Percentiles rank a stretch among this genome's conserved stretches.
Evolutionary conservation across 305 asterid genomes (phyloP).

Genomic region (Lippia alba): DNA sequence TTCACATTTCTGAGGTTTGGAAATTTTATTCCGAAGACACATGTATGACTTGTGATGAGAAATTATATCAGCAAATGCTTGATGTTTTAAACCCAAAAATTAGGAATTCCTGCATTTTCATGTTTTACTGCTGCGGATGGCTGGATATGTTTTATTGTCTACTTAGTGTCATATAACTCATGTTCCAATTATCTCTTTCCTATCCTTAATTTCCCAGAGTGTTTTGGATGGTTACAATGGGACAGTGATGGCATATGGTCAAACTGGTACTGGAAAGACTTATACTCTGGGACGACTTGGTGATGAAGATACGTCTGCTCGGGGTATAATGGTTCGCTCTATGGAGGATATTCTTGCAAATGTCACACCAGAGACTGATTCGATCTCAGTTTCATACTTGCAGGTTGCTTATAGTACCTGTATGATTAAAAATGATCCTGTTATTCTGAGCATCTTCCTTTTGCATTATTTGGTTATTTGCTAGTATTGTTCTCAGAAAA

Average conservation of each 20-base stretch:
- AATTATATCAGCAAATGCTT: not conserved
- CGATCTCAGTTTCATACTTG: slow-evolving; percentile 83
- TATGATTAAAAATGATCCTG: slow-evolving; percentile 27
- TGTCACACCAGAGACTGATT: slow-evolving; percentile 75
- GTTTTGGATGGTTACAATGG: slow-evolving; percentile 98
- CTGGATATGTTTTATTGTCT: slow-evolving; percentile 14
- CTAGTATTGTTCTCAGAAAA: slow-evolving; percentile 26
- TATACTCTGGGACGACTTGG: slow-evolving; percentile 95
- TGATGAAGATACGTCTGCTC: slow-evolving; percentile 95
- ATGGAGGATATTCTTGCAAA: slow-evolving; percentile 95
- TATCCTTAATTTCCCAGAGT: slow-evolving; percentile 57
- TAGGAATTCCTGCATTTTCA: slow-evolving; percentile 11
- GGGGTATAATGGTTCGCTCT: slow-evolving; percentile 99
- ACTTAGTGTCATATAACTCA: slow-evolving; percentile 10
- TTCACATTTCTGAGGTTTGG: not conserved
- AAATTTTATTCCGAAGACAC: slow-evolving; percentile 20
- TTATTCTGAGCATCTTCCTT: slow-evolving; percentile 27
- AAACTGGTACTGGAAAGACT: slow-evolving; percentile 99
- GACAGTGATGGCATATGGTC: slow-evolving; percentile 99
- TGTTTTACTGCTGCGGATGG: slow-evolving; percentile 1
- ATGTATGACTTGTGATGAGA: not conserved
- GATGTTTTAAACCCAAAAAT: not conserved
- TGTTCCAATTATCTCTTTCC: slow-evolving; percentile 10
- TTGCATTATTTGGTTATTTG: slow-evolving; percentile 19
- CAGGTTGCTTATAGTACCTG: slow-evolving; percentile 62